These are phyloP conservation scores for Berkeleyomyces rouxiae DNA, from an alignment of 2,329 filamentous ascomycete genomes.

Conservation along the genomic window DNA sequence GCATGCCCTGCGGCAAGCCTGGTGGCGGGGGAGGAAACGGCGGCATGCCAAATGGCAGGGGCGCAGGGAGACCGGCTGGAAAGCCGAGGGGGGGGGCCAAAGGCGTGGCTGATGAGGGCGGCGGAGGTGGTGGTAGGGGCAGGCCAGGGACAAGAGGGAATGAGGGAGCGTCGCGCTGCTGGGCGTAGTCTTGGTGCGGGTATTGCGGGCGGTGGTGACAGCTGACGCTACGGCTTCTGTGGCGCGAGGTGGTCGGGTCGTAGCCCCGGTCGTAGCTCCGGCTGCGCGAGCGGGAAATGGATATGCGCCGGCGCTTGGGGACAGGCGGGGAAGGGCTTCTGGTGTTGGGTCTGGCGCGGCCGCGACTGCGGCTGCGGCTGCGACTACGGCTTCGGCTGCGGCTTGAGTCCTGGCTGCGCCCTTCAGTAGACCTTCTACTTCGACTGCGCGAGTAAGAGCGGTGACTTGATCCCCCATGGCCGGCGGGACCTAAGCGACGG, in stretches of 20 bases:
- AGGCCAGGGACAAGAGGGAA: conserved; percentile 7
- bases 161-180: neutral
- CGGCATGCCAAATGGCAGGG: conserved; percentile 19
- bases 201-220: conserved; percentile 10
- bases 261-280: too few relatives aligned
- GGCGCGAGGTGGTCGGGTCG: too few relatives aligned
- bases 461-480: conserved; percentile 23
- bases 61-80: conserved; percentile 15
- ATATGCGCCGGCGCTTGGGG: conserved; percentile 13
- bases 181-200: neutral
- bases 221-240: conserved; percentile 14
- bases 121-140: neutral
- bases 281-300: too few relatives aligned
- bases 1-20: conserved; percentile 9
- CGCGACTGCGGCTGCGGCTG: conserved; percentile 14
- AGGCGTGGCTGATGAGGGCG: neutral
- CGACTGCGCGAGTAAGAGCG: conserved; percentile 19
- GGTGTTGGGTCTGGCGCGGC: conserved; percentile 11
- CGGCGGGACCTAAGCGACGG: conserved; percentile 18
- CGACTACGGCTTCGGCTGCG: conserved; percentile 18
- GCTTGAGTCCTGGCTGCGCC: conserved; percentile 18
- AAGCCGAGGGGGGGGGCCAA: conserved; percentile 13
- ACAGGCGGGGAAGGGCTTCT: conserved; percentile 15
- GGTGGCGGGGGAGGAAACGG: conserved; percentile 19
- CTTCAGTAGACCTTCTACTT: conserved; percentile 17